phyloP scores from a whole-genome alignment of 768 basidiomycete species.

The Royoungia palumana region DNA sequence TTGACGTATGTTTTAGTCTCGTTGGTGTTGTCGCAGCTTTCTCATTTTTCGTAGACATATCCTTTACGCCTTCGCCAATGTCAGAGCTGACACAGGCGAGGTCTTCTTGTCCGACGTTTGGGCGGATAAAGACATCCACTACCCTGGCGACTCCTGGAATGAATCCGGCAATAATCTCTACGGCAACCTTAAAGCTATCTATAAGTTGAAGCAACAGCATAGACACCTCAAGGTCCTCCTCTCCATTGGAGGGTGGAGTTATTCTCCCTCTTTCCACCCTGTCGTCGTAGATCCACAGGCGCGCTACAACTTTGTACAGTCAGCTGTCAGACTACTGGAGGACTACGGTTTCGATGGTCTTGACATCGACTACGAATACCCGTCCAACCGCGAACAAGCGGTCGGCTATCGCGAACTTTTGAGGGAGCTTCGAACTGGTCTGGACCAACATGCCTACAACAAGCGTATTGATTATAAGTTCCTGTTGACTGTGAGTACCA shows the following conservation, averaged over 20 bases:
- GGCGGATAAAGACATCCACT: slow-evolving; percentile 98
- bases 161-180: slow-evolving; percentile 88
- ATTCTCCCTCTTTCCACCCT: slow-evolving; percentile 83
- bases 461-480: slow-evolving; percentile 62
- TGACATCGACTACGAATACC: slow-evolving; percentile 94
- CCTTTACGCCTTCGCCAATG: slow-evolving; percentile 90
- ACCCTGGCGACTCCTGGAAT: slow-evolving; percentile 93
- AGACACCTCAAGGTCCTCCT: slow-evolving; percentile 78
- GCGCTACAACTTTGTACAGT: slow-evolving; percentile 76
- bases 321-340: slow-evolving; percentile 76
- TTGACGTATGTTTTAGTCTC: slow-evolving; percentile 62
- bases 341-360: slow-evolving; percentile 92
- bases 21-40: neutral
- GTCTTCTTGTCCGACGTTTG: slow-evolving; percentile 87
- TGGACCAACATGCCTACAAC: slow-evolving; percentile 71
- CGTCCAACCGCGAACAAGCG: slow-evolving; percentile 73
- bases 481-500: slow-evolving; percentile 62
- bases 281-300: slow-evolving; percentile 63
- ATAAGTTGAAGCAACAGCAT: slow-evolving; percentile 83
- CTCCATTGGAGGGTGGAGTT: slow-evolving; percentile 96
- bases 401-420: slow-evolving; percentile 81
- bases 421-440: slow-evolving; percentile 63
- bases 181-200: slow-evolving; percentile 93
- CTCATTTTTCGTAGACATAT: slow-evolving; percentile 57
- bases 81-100: slow-evolving; percentile 79